Evolutionary conservation across 805 yeast species (phyloP), one percentile per base, ranked within the genome.

Genomic region (Hanseniaspora thailandica): DNA sequence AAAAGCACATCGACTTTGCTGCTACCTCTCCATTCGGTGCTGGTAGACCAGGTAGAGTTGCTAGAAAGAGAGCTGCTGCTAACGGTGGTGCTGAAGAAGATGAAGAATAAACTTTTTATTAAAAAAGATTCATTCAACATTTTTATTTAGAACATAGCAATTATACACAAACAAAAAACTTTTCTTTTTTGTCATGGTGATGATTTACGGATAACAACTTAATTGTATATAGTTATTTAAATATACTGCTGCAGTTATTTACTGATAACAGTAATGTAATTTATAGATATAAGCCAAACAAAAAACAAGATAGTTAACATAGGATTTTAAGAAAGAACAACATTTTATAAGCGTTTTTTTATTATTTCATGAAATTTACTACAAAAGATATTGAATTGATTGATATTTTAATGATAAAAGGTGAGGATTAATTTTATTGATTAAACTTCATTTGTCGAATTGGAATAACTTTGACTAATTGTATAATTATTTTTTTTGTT

Each of bases 1-100:
- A 93, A 80, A 93, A 93, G 86, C 97, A 93, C 88, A 87, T 93
- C 77, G 97, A 93, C 83, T 93, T 90, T 70, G 95, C 98, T 69
- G 84, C 93, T 73, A 87, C 86, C 75, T 93, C 98, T 65, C 98
- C 98, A 76, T 90, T 86, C 89, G 98, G 98, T 76, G 98, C 98
- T 79, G 98, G 96, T 68, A 90, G 98, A 81, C 94, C 98, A 67
- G 98, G 98, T 75, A 93, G 98, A 83, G 95, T 87, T 71, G 94
- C 93, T 84, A 87, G 97, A 84, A 86, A 80, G 76, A 81, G 84
- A 82, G 73, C 76, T 66, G 76, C 72, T 66, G 66, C 65, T 80
- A 75, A 70, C 75, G 71, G 68, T 76, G 83, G 72, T 61, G 89
- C 74, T 62, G 90, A 75, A 67, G 95, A 75, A 65, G 96, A 77